A percentile compares a stretch with the other conserved stretches of the same genome.
phyloP scores from a whole-genome alignment of 306 rosid genomes.

The Mucuna pruriens region DNA sequence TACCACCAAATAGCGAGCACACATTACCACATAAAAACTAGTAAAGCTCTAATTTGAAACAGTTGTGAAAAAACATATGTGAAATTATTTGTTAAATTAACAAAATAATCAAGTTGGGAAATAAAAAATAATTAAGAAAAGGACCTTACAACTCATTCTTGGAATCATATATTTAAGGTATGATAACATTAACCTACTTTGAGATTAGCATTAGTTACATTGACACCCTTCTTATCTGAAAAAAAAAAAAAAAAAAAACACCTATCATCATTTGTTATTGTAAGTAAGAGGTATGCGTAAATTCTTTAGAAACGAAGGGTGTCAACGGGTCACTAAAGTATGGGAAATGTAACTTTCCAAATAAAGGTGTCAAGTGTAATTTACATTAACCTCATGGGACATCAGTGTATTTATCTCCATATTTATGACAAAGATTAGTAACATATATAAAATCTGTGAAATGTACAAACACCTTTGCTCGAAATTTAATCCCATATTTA shows the following conservation, averaged over 20 bases:
- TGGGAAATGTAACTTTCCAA: conserved; percentile 10
- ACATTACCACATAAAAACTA: background rate
- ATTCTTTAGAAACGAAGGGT: background rate
- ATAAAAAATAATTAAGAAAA: background rate
- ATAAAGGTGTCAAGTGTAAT: background rate
- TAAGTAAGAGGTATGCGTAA: background rate
- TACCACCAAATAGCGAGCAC: background rate
- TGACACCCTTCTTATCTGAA: conserved; percentile 4
- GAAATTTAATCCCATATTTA: conserved; percentile 15
- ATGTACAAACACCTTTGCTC: conserved; percentile 9
- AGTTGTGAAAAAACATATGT: background rate
- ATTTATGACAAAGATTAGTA: conserved; percentile 5
- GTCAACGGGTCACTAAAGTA: background rate
- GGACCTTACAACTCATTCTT: background rate
- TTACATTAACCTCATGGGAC: background rate
- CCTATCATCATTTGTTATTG: background rate
- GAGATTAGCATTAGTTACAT: background rate
- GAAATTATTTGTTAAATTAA: conserved; percentile 18
- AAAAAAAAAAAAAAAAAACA: conserved; percentile 25
- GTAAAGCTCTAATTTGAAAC: background rate
- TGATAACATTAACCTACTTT: background rate
- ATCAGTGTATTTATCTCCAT: conserved; percentile 1
- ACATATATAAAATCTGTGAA: background rate
- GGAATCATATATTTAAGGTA: background rate
- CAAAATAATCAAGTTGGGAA: background rate